Conservation (phyloP, 495 filamentous ascomycete genomes). For the Xylaria sp. region DNA sequence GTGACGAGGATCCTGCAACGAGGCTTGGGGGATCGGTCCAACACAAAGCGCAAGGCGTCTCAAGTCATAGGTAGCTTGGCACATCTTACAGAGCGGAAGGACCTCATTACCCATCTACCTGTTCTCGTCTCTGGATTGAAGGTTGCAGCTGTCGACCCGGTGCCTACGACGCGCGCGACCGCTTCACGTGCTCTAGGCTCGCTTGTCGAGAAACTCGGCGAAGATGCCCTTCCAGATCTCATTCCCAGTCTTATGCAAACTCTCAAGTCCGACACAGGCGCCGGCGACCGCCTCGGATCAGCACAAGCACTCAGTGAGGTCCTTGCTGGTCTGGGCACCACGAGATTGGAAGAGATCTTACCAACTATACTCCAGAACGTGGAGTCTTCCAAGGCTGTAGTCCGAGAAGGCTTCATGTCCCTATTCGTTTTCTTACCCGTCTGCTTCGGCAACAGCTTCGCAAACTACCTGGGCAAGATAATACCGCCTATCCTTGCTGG, state of each 20-base stretch:
- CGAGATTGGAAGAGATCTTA: slow-evolving; percentile 90
- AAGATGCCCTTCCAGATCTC: slow-evolving; percentile 94
- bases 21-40: slow-evolving; percentile 86
- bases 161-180: slow-evolving; percentile 95
- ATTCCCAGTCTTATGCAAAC: slow-evolving; percentile 97
- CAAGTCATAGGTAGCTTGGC: slow-evolving; percentile 98
- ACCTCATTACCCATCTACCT: slow-evolving; percentile 88
- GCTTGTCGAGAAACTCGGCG: slow-evolving; percentile 94
- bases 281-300: slow-evolving; percentile 92
- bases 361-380: slow-evolving; percentile 98
- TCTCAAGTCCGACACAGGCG: slow-evolving; percentile 95
- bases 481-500: slow-evolving; percentile 95
- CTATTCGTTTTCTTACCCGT: slow-evolving; percentile 98
- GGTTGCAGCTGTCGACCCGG: slow-evolving; percentile 88
- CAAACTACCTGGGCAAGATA: slow-evolving; percentile 91
- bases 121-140: slow-evolving; percentile 92
- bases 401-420: slow-evolving; percentile 99
- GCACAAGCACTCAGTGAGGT: slow-evolving; percentile 97
- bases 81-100: slow-evolving; percentile 94
- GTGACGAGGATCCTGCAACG: slow-evolving; percentile 95
- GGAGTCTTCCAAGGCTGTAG: slow-evolving; percentile 84
- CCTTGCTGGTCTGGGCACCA: slow-evolving; percentile 90
- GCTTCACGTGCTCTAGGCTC: slow-evolving; percentile 96
- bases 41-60: slow-evolving; percentile 91
- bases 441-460: slow-evolving; percentile 98